Conservation (phyloP, 768 basidiomycete genomes). For the Termitomyces sp. region DNA sequence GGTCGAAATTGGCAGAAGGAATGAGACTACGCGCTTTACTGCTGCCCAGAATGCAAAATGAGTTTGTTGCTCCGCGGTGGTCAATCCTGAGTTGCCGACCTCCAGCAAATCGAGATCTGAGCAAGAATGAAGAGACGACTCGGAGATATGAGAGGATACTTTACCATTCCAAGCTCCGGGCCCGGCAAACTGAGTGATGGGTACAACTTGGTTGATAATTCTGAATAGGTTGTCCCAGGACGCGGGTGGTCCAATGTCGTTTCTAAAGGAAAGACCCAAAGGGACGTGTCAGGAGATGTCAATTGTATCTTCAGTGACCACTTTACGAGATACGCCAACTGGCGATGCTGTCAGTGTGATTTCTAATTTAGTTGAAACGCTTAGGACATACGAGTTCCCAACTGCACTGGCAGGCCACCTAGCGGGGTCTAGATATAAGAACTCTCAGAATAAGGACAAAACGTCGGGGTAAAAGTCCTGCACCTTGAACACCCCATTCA, state of each 20-base stretch:
- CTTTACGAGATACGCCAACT: slow-evolving; percentile 45
- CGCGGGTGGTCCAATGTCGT: slow-evolving; percentile 43
- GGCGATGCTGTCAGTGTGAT: background rate
- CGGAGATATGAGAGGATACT: slow-evolving; percentile 5
- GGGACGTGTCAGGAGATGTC: background rate
- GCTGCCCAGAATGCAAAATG: slow-evolving; percentile 56
- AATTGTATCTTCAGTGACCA: background rate
- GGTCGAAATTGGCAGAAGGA: background rate
- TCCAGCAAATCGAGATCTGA: slow-evolving; percentile 52
- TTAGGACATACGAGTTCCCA: slow-evolving; percentile 38
- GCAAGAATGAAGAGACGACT: background rate
- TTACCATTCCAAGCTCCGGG: slow-evolving; percentile 41
- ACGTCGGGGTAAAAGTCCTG: background rate
- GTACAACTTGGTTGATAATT: slow-evolving; percentile 51
- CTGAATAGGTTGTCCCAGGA: slow-evolving; percentile 46
- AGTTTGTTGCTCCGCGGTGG: slow-evolving; percentile 37
- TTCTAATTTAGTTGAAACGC: background rate
- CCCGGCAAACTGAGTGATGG: slow-evolving; percentile 44
- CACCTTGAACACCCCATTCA: slow-evolving; percentile 43
- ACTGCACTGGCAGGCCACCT: slow-evolving; percentile 42
- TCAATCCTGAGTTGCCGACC: slow-evolving; percentile 45
- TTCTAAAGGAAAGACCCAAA: slow-evolving; percentile 21
- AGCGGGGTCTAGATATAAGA: slow-evolving; percentile 37
- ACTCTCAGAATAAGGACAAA: too few relatives aligned
- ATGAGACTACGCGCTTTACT: slow-evolving; percentile 30